A percentile compares a stretch with the other conserved stretches of the same genome.
phyloP scores from a whole-genome alignment of 352 stramenopile species.

The Phytophthora ohioensis region DNA sequence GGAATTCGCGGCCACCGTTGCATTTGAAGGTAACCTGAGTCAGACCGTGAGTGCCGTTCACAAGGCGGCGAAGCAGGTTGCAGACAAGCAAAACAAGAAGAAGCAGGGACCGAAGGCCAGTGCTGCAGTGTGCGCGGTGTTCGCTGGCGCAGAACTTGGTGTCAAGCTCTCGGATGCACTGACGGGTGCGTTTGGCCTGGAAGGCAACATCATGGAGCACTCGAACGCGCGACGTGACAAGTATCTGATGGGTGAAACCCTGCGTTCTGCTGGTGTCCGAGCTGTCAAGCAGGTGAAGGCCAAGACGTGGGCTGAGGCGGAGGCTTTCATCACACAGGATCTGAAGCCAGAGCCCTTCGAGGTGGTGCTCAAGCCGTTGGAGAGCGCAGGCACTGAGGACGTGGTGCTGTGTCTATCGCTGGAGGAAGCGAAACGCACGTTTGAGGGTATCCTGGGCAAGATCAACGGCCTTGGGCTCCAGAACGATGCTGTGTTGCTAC shows the following conservation, averaged over 20 bases:
- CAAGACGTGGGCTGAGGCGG: constrained; percentile 75
- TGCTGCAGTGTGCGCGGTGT: constrained; percentile 75
- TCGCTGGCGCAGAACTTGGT: constrained; percentile 93
- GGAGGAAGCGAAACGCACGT: constrained; percentile 84
- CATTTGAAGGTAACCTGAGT: constrained; percentile 63
- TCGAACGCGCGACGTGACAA: constrained; percentile 81
- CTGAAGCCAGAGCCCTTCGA: constrained; percentile 77
- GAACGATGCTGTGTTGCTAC: constrained; percentile 87
- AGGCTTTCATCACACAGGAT: constrained; percentile 74
- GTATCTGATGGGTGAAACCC: constrained; percentile 90
- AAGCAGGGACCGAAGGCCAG: constrained; percentile 42
- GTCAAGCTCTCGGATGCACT: constrained; percentile 93
- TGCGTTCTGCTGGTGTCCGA: constrained; percentile 83
- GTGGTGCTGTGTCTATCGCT: constrained; percentile 84
- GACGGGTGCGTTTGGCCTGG: constrained; percentile 83
- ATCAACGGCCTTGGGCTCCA: constrained; percentile 88
- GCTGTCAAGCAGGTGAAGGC: constrained; percentile 92
- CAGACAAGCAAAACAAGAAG: constrained; percentile 41
- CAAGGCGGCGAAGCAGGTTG: constrained; percentile 59
- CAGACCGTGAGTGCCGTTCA: constrained; percentile 51
- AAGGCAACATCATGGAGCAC: constrained; percentile 85
- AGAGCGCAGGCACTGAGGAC: constrained; percentile 80
- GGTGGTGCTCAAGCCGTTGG: constrained; percentile 93
- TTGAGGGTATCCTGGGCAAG: constrained; percentile 84
- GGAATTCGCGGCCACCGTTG: constrained; percentile 80